Evolutionary conservation across 108 stramenopile genomes (phyloP), one percentile per base, ranked within the genome.

Genomic region (Parietichytrium sp.): DNA sequence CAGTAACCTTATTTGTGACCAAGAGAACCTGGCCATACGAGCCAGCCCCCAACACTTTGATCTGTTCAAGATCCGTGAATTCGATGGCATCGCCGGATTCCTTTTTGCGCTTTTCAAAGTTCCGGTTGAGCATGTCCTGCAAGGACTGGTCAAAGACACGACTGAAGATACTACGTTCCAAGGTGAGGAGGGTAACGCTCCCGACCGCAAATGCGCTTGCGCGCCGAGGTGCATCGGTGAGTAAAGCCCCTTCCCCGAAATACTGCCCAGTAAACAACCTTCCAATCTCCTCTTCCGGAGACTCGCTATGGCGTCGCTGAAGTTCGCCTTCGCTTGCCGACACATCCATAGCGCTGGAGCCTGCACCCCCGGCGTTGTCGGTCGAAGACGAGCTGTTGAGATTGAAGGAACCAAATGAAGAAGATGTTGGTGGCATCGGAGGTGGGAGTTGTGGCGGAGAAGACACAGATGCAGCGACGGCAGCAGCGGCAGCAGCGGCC

Each of bases 1-100:
- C 77, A 12, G 85, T 87, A n/a, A 79, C 38, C 33, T 91, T 93
- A 88, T 98, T 94, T 85, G 93, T 94, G 1, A 97, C 97, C 27
- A 99, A 91, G 95, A 95, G 96, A 3, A 99, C 98, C 72, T 96
- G 94, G 18, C 98, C 98, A 83, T 98, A 99, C 0, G 97, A 97
- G 16, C 98, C 98, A 20, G 96, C 95, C 55, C 98, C 98, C n/a
- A 99, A 83, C 80, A 95, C 96, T 55, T 93, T 85, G 82, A 95
- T 89, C 86, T 93, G 93, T 55, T 93, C 90, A 54, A 95, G 48
- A 29, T 49, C 78, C 10, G 78, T 49, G 49, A 49, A 79, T 20
- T 49, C 78, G 15, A 48, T 48, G 13, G 47, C 29, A 4, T 49
- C 78, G 4, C 48, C 27, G 49, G 23, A 47, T 16, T 49, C 78